Conservation (phyloP, 2,329 filamentous ascomycete species). For the Teratosphaeria gauchensis region DNA sequence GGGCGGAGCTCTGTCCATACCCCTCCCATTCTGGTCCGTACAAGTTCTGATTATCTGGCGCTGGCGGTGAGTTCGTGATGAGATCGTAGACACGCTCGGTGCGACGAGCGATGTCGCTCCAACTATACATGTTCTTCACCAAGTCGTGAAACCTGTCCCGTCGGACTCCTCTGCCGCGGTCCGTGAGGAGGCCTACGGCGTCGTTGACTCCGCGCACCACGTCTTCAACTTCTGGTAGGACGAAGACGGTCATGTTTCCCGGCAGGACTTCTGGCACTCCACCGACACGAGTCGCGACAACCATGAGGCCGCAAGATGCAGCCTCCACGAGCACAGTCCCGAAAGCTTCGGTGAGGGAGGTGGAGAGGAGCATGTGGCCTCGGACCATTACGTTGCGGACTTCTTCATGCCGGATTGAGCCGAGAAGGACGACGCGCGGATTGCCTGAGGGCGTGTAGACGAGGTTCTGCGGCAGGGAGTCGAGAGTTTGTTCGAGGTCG, state of each 20-base stretch:
- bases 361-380: conserved; percentile 93
- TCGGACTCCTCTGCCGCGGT: conserved; percentile 54
- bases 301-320: conserved; percentile 87
- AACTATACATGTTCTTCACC: conserved; percentile 97
- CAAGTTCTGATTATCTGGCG: conserved; percentile 61
- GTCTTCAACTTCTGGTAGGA: conserved; percentile 93
- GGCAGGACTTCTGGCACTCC: conserved; percentile 95
- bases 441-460: conserved; percentile 49
- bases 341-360: conserved; percentile 90
- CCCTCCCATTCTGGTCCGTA: conserved; percentile 63
- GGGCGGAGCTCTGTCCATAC: conserved; percentile 39
- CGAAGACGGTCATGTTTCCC: conserved; percentile 94
- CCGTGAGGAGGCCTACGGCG: conserved; percentile 78
- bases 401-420: conserved; percentile 87
- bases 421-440: conserved; percentile 85
- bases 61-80: conserved; percentile 71
- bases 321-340: conserved; percentile 97
- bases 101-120: conserved; percentile 87
- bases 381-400: conserved; percentile 96
- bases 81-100: conserved; percentile 94
- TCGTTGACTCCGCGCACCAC: conserved; percentile 79
- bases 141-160: conserved; percentile 94
- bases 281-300: conserved; percentile 92
- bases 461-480: conserved; percentile 40
- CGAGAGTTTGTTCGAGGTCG: conserved; percentile 95